Percentiles rank a stretch among this genome's conserved stretches.
phyloP scores from a whole-genome alignment of 140 eudicot genomes.

The Stevia rebaudiana region DNA sequence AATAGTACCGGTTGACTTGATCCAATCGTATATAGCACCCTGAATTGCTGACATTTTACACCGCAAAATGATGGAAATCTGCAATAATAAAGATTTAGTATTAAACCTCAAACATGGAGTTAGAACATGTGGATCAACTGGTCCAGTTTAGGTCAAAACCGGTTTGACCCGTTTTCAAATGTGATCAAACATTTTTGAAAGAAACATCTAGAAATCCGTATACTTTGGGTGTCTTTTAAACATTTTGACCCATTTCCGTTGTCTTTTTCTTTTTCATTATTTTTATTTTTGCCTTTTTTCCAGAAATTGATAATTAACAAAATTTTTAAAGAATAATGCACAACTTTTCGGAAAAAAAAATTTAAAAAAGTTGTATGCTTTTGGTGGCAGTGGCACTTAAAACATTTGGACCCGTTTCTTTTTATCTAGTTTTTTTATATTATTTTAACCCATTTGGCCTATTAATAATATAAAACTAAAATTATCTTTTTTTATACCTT shows the following conservation, averaged over 20 bases:
- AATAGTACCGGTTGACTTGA: slow-evolving; percentile 82
- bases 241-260: neutral
- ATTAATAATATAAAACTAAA: neutral
- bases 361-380: neutral
- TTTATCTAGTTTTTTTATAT: neutral
- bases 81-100: slow-evolving; percentile 19
- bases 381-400: no score
- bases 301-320: neutral
- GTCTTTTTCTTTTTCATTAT: no score
- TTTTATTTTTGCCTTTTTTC: neutral
- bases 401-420: neutral
- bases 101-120: slow-evolving; percentile 14
- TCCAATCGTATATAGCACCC: slow-evolving; percentile 87
- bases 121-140: neutral
- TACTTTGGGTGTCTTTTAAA: neutral
- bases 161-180: neutral
- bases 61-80: slow-evolving; percentile 79
- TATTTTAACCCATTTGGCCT: neutral
- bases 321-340: neutral
- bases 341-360: neutral
- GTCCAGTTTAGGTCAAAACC: neutral
- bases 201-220: neutral
- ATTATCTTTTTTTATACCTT: slow-evolving; percentile 44
- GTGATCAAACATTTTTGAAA: neutral
- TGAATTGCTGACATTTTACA: slow-evolving; percentile 95